Evolutionary conservation across 345 rosid genomes (phyloP), one percentile per base, ranked within the genome.

Genomic region (Kernera saxatilis): DNA sequence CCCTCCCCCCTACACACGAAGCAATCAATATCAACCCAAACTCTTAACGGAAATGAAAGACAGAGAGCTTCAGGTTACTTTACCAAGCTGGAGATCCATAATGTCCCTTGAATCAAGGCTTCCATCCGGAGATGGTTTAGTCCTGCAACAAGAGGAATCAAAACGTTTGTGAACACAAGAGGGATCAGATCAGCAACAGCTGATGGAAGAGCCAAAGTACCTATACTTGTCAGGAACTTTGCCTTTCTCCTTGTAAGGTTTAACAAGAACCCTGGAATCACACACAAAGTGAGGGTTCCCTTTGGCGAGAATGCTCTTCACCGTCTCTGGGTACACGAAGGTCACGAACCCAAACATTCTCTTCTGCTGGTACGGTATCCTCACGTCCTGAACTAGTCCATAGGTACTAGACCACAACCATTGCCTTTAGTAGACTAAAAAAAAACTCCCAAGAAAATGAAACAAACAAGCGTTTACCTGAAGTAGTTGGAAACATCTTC

Each of bases 201-300:
- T 49, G 33, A 11, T 30, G 66, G 55, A 72, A 5, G 61, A 59
- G 57, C 43, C 69, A 54, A 65, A 63, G 81, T 80, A 82, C 88
- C 86, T 82, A 79, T 79, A 88, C 86, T 87, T 85, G 82, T 87
- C 91, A 14, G 85, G 88, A 52, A 85, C 85, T 84, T 87, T 87
- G 45, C 93, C 93, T 82, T 89, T 87, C 89, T 89, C 96, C 82
- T 89, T 89, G 87, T 89, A 87, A 65, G 93, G 93, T 80, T 89
- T 89, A 68, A 87, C 96, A 22, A 89, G 87, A 58, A 89, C 96
- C 26, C 96, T 75, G 29, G 91, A 89, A 78, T 89, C 89, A 37
- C 96, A 89, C 29, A 89, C 96, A 67, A 89, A 89, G 75, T 89
- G 93, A 64, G 93, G 96, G 69, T 87, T 89, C 36, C 93, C 96